Evolutionary conservation across 129 eudicot species (phyloP), one percentile per base, ranked within the genome.

Genomic region (Chrysanthemum seticuspe): DNA sequence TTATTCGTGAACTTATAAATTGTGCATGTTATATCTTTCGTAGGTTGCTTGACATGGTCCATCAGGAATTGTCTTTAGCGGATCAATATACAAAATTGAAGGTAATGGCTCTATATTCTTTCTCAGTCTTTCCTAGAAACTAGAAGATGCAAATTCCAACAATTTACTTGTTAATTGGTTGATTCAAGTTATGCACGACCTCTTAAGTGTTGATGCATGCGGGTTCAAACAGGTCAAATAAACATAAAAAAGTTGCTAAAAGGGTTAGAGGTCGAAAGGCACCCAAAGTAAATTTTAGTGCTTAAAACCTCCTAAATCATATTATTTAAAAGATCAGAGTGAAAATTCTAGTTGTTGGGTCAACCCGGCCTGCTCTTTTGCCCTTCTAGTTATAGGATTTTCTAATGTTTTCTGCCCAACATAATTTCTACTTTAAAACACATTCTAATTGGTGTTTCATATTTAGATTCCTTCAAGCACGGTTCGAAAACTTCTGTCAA

Each of bases 61-160:
- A 90, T 85, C 91, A 86, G 80, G 98, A 94, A 74, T 67, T 94
- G 70, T 87, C 98, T 61, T 80, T 90, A 89, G 98, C 93, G 19
- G 98, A 94, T 83, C 98, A 94, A 52, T 94, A 80, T 55, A 69
- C 86, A 36, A 88, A 90, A 67, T 72, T 94, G 76, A 86, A 87
- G 93, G 98, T 94, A 85, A 55, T 62, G 14, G 53, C 13, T 36
- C 47, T 70, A 47, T 49, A 55, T 48, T 21, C 40, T 45, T 58
- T 51, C 34, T 65, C 64, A 72, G 11, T 27, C 15, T 1, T 54
- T 78, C 44, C 12, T 55, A 25, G 15, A 63, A 36, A 2, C 14
- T 19, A 19, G 63, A 58, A 40, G 63, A 10, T 15, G 63, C 6
- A 8, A 16, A 16, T 15, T 56, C 9, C 3, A 0, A 52, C 3